phyloP scores from a whole-genome alignment of 2,329 filamentous ascomycete genomes.

The Colletotrichum sojae region DNA sequence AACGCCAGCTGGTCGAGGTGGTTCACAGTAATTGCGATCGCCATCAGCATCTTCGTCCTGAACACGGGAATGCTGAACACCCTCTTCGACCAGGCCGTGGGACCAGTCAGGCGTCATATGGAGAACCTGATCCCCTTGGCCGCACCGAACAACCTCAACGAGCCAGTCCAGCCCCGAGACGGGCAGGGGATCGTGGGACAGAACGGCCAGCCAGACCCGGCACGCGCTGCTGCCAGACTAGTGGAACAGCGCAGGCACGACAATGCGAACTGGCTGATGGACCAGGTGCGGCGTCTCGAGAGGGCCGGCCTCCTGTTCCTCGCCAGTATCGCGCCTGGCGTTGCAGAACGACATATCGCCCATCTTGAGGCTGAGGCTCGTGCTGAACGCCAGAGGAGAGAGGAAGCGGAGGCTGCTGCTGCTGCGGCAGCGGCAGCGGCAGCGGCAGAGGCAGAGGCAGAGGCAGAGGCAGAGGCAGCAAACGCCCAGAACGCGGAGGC shows the following conservation, averaged over 20 bases:
- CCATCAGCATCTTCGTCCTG: conserved; percentile 69
- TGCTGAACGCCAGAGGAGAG: conserved; percentile 59
- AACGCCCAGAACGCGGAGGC: conserved; percentile 17
- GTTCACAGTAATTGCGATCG: conserved; percentile 68
- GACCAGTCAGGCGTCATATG: conserved; percentile 70
- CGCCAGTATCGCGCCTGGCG: conserved; percentile 75
- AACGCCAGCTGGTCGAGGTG: conserved; percentile 72
- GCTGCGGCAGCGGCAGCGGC: conserved; percentile 49
- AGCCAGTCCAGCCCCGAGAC: conserved; percentile 19
- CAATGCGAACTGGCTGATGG: conserved; percentile 64
- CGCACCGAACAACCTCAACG: conserved; percentile 51
- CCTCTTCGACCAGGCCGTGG: conserved; percentile 67
- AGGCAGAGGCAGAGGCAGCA: conserved; percentile 49
- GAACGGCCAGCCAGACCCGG: conserved; percentile 58
- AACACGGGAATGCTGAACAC: conserved; percentile 73
- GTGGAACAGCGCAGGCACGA: conserved; percentile 61
- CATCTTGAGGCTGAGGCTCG: conserved; percentile 68
- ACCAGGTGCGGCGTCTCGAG: conserved; percentile 68
- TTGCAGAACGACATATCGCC: conserved; percentile 76
- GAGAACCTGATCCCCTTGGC: conserved; percentile 72
- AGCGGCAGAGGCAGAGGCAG: conserved; percentile 48
- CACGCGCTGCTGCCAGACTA: conserved; percentile 67
- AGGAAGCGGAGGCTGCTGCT: conserved; percentile 57
- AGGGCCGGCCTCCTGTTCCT: conserved; percentile 74
- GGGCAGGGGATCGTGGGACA: conserved; percentile 39